Evolutionary conservation across 495 filamentous ascomycete genomes (phyloP).

Genomic region (Penicillium macrosclerotiorum): DNA sequence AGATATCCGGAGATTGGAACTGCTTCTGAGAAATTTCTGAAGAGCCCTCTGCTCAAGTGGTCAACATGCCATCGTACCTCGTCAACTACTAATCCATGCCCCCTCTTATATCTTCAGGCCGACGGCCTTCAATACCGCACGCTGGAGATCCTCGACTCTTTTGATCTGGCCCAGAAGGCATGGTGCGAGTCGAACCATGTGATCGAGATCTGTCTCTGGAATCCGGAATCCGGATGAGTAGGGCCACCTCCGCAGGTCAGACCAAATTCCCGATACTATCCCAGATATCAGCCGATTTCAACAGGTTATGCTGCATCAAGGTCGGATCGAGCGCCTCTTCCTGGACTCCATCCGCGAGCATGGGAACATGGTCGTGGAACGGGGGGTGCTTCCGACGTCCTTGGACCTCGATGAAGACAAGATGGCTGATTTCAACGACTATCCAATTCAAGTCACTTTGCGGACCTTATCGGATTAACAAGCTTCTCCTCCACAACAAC

Average conservation of each 20-base stretch:
- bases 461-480: slow-evolving; percentile 46
- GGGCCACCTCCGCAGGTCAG: slow-evolving; percentile 49
- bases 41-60: no score
- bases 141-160: slow-evolving; percentile 63
- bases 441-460: slow-evolving; percentile 51
- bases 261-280: slow-evolving; percentile 56
- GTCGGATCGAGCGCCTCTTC: slow-evolving; percentile 55
- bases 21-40: no score
- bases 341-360: slow-evolving; percentile 46
- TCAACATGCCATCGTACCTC: no score
- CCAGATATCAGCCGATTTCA: slow-evolving; percentile 53
- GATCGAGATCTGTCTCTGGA: slow-evolving; percentile 42
- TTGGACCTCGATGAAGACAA: slow-evolving; percentile 42
- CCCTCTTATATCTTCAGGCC: slow-evolving; percentile 41
- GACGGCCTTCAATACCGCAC: slow-evolving; percentile 58
- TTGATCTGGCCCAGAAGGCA: slow-evolving; percentile 56
- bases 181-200: slow-evolving; percentile 63
- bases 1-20: no score
- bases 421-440: slow-evolving; percentile 43
- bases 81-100: no score
- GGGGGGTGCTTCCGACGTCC: slow-evolving; percentile 42
- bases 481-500: slow-evolving; percentile 24
- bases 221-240: slow-evolving; percentile 40
- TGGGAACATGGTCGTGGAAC: slow-evolving; percentile 40
- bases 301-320: slow-evolving; percentile 54